Percentiles rank a stretch among this genome's conserved stretches.
These are phyloP conservation scores for Toxoplasma gondii DNA, from an alignment of 169 alveolate species.

Conservation along the genomic window DNA sequence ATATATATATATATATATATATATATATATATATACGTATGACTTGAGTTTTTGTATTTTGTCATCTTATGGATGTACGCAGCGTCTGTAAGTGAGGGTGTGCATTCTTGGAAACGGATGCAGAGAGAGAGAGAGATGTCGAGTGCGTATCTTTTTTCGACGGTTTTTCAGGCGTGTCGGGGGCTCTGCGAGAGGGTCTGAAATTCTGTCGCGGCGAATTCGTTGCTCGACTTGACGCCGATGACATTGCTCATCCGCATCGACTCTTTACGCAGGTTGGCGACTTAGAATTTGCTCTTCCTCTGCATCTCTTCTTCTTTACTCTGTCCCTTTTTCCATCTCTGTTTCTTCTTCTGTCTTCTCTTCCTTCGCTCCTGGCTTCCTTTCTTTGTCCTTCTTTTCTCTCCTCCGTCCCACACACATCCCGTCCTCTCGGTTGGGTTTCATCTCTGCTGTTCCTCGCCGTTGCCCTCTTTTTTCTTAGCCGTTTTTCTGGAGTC, in stretches of 20 bases:
- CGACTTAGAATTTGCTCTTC: not conserved
- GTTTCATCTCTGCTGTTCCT: too few relatives aligned
- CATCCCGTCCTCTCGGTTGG: not conserved
- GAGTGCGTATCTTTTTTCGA: too few relatives aligned
- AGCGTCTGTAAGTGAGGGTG: too few relatives aligned
- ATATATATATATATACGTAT: not conserved
- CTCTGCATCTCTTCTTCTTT: not conserved
- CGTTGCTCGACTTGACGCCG: conserved; percentile 23
- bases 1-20: conserved; percentile 14
- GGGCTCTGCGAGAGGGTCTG: not conserved
- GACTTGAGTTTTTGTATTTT: too few relatives aligned
- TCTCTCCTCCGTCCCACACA: not conserved
- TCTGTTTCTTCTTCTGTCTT: not conserved
- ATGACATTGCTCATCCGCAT: conserved; percentile 2
- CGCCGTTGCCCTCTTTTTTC: too few relatives aligned
- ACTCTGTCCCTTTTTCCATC: not conserved
- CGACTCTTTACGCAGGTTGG: conserved; percentile 11
- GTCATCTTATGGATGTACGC: too few relatives aligned
- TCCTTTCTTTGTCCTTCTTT: not conserved
- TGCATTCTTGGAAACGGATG: too few relatives aligned
- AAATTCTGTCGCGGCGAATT: not conserved
- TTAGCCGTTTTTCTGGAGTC: too few relatives aligned
- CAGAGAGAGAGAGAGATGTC: too few relatives aligned
- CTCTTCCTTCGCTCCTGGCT: not conserved
- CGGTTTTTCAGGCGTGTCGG: not conserved